A percentile compares a stretch with the other conserved stretches of the same genome.
Conservation (phyloP, 176 grass and related monocot species). For the Triticum urartu region DNA sequence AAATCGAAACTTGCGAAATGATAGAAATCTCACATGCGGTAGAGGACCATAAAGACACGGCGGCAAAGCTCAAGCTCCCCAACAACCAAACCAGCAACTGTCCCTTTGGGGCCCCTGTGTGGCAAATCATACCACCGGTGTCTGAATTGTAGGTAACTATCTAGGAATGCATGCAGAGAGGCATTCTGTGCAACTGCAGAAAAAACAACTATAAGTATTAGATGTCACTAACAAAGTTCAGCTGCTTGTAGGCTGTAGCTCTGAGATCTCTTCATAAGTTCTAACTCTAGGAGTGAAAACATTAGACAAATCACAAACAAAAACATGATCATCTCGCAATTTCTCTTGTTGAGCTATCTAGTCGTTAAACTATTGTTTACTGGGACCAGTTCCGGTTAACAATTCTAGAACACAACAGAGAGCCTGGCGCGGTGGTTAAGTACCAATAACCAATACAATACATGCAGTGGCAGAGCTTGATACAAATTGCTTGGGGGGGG, state of each 20-base stretch:
- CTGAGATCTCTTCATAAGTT: background rate
- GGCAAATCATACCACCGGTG: constrained; percentile 96
- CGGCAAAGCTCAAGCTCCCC: constrained; percentile 90
- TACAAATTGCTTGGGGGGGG: too few species aligned
- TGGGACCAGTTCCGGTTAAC: background rate
- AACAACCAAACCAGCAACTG: constrained; percentile 77
- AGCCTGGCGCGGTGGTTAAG: background rate
- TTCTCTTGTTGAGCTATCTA: constrained; percentile 4
- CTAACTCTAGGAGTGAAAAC: background rate
- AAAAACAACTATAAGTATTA: constrained; percentile 24
- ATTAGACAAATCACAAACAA: background rate
- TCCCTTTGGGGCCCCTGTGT: constrained; percentile 52
- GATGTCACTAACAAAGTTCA: constrained; percentile 13
- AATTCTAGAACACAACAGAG: background rate
- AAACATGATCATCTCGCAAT: constrained; percentile 6
- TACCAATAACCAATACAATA: background rate
- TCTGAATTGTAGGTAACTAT: constrained; percentile 94
- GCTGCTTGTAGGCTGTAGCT: background rate
- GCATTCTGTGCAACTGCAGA: constrained; percentile 68
- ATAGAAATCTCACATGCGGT: constrained; percentile 74
- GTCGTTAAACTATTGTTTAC: constrained; percentile 10
- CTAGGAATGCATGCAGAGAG: constrained; percentile 80
- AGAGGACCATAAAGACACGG: constrained; percentile 94
- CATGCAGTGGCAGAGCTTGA: background rate
- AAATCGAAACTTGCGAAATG: background rate